Base-by-base conservation (phyloP, 2,329 filamentous ascomycete species). In the Zasmidium angulare region DNA sequence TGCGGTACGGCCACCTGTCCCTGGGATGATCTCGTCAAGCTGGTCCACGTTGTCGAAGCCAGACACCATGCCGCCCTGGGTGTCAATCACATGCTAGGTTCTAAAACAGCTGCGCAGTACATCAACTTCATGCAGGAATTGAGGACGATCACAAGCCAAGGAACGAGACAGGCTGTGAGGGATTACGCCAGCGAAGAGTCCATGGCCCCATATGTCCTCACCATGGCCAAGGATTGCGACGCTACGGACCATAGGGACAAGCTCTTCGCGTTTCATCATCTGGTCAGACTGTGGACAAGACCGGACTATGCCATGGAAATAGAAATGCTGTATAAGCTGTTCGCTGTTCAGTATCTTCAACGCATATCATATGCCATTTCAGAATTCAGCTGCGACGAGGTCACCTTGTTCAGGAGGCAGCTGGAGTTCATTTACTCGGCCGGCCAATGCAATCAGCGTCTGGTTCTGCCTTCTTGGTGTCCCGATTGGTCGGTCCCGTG, bases 201-300 rank as follows among this genome's bases (percentile, higher is more conserved):
- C 4, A 46, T 62, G 59, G 61, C 53, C 11, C 53, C 55, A 17
- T 59, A 62, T 46, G 52, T 65, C n/a, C 46, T 65, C 10, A 51
- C 51, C 2, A 63, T 61, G 58, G 63, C 63, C 17, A 65, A 63
- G 24, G 63, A 65, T 19, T 65, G 63, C 53, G 61, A 65, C 31
- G 63, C 61, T 19, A 65, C 61, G 9, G 61, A 65, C 22, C 63
- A 65, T 43, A 50, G 63, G 21, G 63, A 65, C 19, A 65, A 63
- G 46, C 50, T 65, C 17, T 65, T 60, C 31, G 63, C 61, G 3
- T 63, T 61, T 29, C 63, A 65, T 36, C 63, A 65, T 29, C 55
- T 63, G 21, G 56, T 56, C 4, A 53, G 63, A 24, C 52, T 65
- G 2, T 63, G 61, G 58, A 63, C 58, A 17, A 36, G 52, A 26